A percentile compares a stretch with the other conserved stretches of the same genome.
Evolutionary conservation across 768 basidiomycete species (phyloP).

Genomic region (Asterophora lycoperdoides): DNA sequence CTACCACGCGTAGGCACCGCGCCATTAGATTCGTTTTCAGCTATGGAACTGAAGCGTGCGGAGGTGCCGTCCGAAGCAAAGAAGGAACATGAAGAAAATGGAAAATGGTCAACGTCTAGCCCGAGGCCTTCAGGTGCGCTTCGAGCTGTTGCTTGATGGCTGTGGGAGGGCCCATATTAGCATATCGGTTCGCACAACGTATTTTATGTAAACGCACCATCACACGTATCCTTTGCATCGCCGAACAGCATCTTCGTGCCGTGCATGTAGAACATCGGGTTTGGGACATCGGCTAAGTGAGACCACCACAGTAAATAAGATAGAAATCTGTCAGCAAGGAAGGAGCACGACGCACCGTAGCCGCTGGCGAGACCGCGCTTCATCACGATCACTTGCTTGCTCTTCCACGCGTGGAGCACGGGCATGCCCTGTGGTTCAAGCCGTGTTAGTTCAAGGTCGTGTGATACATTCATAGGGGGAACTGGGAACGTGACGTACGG

Average conservation of each 20-base stretch:
- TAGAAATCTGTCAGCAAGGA: no score
- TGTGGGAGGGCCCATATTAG: not conserved
- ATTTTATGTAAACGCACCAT: conserved; percentile 44
- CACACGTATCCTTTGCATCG: conserved; percentile 87
- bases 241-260: conserved; percentile 90
- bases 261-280: conserved; percentile 92
- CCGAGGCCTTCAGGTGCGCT: conserved; percentile 9
- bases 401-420: conserved; percentile 90
- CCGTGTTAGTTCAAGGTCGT: not conserved
- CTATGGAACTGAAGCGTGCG: no score
- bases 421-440: conserved; percentile 67
- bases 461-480: not conserved
- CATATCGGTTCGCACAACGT: no score
- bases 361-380: conserved; percentile 88
- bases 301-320: no score
- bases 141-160: conserved; percentile 18
- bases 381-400: conserved; percentile 90
- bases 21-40: no score
- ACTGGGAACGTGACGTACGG: conserved; percentile 34
- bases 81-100: no score
- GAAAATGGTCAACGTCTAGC: no score
- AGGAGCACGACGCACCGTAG: conserved; percentile 51
- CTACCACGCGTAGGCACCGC: no score
- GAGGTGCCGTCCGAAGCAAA: no score
- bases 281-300: conserved; percentile 77